Conservation (phyloP, 257 asterid species). For the Thymus mandschuricus region DNA sequence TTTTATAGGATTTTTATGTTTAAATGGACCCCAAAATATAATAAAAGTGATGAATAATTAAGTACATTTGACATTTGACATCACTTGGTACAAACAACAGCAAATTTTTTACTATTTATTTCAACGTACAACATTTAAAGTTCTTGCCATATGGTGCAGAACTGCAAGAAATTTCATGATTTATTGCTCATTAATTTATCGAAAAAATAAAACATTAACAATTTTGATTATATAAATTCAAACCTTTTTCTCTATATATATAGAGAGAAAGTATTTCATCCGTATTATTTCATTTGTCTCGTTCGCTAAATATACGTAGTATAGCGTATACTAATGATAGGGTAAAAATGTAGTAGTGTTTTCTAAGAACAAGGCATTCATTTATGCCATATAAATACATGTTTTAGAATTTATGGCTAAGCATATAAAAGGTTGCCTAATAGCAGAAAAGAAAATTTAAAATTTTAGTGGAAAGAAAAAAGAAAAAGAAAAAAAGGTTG, state of each 20-base stretch:
- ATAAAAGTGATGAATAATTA: not conserved
- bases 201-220: too few species aligned
- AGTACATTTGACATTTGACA: too few species aligned
- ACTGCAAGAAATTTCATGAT: not conserved
- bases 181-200: too few species aligned
- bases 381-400: not conserved
- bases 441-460: not conserved
- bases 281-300: too few species aligned
- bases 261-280: too few species aligned
- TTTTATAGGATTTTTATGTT: not conserved
- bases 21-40: not conserved
- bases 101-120: not conserved
- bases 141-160: not conserved
- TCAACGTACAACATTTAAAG: not conserved
- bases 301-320: too few species aligned
- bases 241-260: not conserved
- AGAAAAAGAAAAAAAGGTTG: constrained; percentile 16
- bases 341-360: not conserved
- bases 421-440: not conserved
- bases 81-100: too few species aligned
- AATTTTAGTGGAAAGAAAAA: constrained; percentile 3
- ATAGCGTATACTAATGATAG: too few species aligned
- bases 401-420: not conserved
- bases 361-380: not conserved
- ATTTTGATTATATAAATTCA: not conserved